These are phyloP conservation scores for Macaranga tanarius DNA, from an alignment of 441 rosid genomes.

Conservation along the genomic window DNA sequence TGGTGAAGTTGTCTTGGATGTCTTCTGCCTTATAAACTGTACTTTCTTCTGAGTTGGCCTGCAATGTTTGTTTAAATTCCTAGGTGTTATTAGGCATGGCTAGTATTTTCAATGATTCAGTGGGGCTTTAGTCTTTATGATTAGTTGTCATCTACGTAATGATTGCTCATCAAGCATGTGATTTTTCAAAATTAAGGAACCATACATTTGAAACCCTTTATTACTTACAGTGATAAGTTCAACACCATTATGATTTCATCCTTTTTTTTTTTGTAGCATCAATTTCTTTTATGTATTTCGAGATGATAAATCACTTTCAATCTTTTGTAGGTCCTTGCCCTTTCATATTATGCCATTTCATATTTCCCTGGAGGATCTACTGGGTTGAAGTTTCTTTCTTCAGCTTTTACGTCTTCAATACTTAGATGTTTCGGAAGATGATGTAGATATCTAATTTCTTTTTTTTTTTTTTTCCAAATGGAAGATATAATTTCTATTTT, in stretches of 20 bases:
- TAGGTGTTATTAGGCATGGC: background rate
- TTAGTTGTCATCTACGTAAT: background rate
- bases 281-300: background rate
- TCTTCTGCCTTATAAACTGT: background rate
- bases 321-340: conserved; percentile 46
- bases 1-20: background rate
- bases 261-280: background rate
- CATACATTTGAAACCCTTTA: background rate
- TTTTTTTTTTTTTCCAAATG: conserved; percentile 2
- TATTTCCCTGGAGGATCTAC: conserved; percentile 60
- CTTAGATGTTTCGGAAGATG: conserved; percentile 50
- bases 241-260: background rate
- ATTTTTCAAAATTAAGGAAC: conserved; percentile 1
- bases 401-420: conserved; percentile 40
- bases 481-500: conserved; percentile 1
- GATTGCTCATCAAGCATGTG: background rate
- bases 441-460: conserved; percentile 9
- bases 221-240: background rate
- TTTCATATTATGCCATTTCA: conserved; percentile 51
- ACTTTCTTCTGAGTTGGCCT: background rate
- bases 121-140: background rate
- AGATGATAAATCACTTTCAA: conserved; percentile 16
- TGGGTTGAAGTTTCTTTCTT: conserved; percentile 48
- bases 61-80: background rate
- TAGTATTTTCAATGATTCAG: background rate